phyloP scores from a whole-genome alignment of 2,329 filamentous ascomycete species.

The Aspergillus quadrilineatus region DNA sequence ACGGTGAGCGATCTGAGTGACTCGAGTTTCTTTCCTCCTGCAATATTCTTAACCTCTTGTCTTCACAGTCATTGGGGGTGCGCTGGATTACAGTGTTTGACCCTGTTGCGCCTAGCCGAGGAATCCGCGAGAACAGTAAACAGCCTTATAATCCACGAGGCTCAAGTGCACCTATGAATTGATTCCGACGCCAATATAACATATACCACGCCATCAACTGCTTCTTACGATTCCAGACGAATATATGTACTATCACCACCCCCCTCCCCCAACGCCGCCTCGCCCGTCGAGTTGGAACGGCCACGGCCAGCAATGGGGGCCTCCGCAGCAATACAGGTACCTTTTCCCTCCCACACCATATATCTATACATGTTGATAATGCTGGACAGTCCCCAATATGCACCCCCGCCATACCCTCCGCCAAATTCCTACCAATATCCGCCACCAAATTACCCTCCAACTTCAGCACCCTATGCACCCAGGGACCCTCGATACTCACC shows the following conservation, averaged over 20 bases:
- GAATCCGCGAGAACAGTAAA: not conserved
- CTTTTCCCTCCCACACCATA: not conserved
- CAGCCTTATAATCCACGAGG: too few species aligned
- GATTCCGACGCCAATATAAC: not conserved
- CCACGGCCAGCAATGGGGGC: slow-evolving; percentile 8
- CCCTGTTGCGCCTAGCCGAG: not conserved
- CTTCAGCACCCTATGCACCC: not conserved
- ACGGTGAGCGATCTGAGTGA: not conserved
- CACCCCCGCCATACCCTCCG: not conserved
- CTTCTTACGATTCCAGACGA: not conserved
- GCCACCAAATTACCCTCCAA: slow-evolving; percentile 4
- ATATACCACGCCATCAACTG: not conserved
- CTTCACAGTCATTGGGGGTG: not conserved
- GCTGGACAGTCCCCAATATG: not conserved
- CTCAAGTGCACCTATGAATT: not conserved
- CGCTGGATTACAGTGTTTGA: not conserved
- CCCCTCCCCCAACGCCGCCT: slow-evolving; percentile 10
- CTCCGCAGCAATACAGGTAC: slow-evolving; percentile 14
- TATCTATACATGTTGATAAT: not conserved
- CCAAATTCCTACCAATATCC: slow-evolving; percentile 4
- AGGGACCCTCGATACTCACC: slow-evolving; percentile 6
- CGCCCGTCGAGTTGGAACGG: slow-evolving; percentile 10
- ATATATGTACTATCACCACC: slow-evolving; percentile 25
- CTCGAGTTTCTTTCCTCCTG: not conserved
- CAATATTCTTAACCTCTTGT: not conserved